phyloP scores from a whole-genome alignment of 495 filamentous ascomycete species.

The Paragyromitra xinjiangensis region DNA sequence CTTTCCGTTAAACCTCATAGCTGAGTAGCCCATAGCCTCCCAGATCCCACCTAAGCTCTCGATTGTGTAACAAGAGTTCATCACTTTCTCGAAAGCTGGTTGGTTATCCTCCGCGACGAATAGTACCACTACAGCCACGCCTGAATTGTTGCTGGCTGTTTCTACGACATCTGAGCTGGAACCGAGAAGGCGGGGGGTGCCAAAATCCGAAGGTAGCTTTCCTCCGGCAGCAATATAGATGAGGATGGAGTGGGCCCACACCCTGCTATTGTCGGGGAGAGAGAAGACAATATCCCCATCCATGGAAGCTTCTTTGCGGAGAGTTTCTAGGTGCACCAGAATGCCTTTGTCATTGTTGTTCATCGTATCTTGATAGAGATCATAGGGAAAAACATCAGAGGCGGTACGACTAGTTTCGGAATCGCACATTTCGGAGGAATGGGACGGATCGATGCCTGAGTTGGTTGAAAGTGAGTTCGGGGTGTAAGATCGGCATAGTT shows the following conservation, averaged over 20 bases:
- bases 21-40: slow-evolving; percentile 39
- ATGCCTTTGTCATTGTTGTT: slow-evolving; percentile 8
- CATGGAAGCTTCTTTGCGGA: slow-evolving; percentile 32
- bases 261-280: slow-evolving; percentile 30
- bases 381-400: background rate
- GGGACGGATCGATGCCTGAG: background rate
- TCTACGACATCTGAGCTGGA: slow-evolving; percentile 30
- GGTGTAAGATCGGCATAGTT: slow-evolving; percentile 13
- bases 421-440: slow-evolving; percentile 20
- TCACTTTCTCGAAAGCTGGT: slow-evolving; percentile 21
- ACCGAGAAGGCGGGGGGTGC: slow-evolving; percentile 21
- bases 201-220: slow-evolving; percentile 34
- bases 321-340: slow-evolving; percentile 24
- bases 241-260: slow-evolving; percentile 42
- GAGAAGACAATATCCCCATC: slow-evolving; percentile 44
- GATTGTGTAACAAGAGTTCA: slow-evolving; percentile 29
- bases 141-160: slow-evolving; percentile 25
- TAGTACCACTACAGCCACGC: slow-evolving; percentile 28
- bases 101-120: slow-evolving; percentile 25
- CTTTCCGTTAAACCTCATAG: slow-evolving; percentile 17
- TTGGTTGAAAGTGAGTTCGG: background rate
- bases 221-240: slow-evolving; percentile 46
- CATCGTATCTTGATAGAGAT: background rate
- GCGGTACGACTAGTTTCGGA: background rate
- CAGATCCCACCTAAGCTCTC: slow-evolving; percentile 36